Conservation (phyloP, 306 rosid species). For the Cicer bijugum region DNA sequence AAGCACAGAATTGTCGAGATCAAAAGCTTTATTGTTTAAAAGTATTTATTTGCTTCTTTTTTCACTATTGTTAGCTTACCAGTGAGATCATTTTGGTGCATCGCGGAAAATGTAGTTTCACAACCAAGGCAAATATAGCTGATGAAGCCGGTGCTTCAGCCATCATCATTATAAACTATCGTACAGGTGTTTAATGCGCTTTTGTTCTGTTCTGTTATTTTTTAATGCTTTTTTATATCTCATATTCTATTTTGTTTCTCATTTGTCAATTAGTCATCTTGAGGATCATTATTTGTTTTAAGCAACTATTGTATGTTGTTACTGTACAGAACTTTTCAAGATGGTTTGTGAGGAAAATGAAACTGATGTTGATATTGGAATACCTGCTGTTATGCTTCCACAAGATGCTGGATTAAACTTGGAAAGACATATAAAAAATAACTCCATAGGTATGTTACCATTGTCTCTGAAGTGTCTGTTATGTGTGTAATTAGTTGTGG, state of each 20-base stretch:
- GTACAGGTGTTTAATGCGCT: slow-evolving; percentile 59
- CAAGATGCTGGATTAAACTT: slow-evolving; percentile 74
- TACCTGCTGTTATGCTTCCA: slow-evolving; percentile 98
- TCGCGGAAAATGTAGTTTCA: slow-evolving; percentile 97
- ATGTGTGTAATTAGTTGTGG: slow-evolving; percentile 28
- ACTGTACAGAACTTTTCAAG: slow-evolving; percentile 85
- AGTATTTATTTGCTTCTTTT: slow-evolving; percentile 45
- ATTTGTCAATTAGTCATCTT: slow-evolving; percentile 18
- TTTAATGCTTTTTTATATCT: slow-evolving; percentile 31
- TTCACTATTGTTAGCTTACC: slow-evolving; percentile 67
- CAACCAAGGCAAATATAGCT: slow-evolving; percentile 87
- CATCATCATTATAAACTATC: slow-evolving; percentile 81
- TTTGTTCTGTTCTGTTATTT: slow-evolving; percentile 23
- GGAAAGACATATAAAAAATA: slow-evolving; percentile 63
- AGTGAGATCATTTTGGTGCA: slow-evolving; percentile 82
- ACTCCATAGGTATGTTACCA: slow-evolving; percentile 60
- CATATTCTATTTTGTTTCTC: slow-evolving; percentile 15
- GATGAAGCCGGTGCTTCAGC: slow-evolving; percentile 88
- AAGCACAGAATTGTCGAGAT: slow-evolving; percentile 32
- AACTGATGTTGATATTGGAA: slow-evolving; percentile 72
- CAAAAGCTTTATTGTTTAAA: slow-evolving; percentile 31
- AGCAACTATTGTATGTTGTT: slow-evolving; percentile 32
- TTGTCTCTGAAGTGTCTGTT: slow-evolving; percentile 20
- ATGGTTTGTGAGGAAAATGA: slow-evolving; percentile 89
- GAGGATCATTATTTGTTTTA: slow-evolving; percentile 26